phyloP scores from a whole-genome alignment of 192 early-diverging fungal genomes.

The Pilaira anomala region DNA sequence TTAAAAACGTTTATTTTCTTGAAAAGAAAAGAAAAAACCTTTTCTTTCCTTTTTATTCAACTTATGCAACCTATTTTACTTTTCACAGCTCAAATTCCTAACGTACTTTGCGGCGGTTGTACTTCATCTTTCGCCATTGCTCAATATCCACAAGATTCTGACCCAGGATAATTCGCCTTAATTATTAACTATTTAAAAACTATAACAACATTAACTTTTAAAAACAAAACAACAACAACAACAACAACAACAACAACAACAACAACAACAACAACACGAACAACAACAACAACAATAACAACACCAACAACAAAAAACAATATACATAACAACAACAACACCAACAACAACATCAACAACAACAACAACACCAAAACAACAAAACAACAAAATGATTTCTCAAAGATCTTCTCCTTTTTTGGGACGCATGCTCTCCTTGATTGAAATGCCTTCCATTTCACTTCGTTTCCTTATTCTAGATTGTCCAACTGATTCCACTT shows the following conservation, averaged over 20 bases:
- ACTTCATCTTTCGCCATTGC: constrained; percentile 5
- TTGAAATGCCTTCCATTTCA: constrained; percentile 51
- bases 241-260: neutral
- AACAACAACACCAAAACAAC: neutral
- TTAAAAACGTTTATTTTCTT: constrained; percentile 8
- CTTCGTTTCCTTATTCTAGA: constrained; percentile 90
- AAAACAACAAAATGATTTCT: neutral
- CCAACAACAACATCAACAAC: neutral
- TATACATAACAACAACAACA: neutral
- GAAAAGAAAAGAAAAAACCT: constrained; percentile 1
- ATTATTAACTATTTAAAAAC: neutral
- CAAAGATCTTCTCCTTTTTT: constrained; percentile 38
- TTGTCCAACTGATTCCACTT: constrained; percentile 81
- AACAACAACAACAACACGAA: neutral
- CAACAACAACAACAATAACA: neutral
- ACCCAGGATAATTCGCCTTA: constrained; percentile 10
- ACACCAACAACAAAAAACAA: neutral
- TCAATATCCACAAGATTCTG: constrained; percentile 13
- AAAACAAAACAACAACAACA: neutral
- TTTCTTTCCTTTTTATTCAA: constrained; percentile 1
- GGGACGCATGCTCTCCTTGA: constrained; percentile 60
- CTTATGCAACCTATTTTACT: constrained; percentile 16
- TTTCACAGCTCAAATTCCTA: constrained; percentile 6
- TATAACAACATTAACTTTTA: neutral
- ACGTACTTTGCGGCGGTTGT: constrained; percentile 15